Conservation (phyloP, 139 green algal species). For the Eudorina sp. region DNA sequence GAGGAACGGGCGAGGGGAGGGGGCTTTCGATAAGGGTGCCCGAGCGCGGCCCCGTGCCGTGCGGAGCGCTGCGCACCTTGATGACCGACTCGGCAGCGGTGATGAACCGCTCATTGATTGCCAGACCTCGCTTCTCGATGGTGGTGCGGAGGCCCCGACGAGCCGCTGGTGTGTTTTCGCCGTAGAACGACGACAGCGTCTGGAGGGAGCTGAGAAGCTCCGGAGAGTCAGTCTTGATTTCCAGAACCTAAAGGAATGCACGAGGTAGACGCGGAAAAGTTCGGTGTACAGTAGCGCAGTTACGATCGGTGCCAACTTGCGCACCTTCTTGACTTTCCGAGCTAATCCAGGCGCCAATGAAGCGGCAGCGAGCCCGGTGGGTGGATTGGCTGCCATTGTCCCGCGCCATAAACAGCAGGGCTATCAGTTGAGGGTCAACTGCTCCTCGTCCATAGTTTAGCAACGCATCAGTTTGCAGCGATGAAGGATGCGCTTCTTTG, state of each 20-base stretch:
- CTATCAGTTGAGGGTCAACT: too few species aligned
- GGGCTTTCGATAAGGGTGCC: too few species aligned
- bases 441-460: too few species aligned
- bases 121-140: conserved; percentile 84
- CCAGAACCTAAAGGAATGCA: conserved; percentile 80
- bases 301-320: background rate
- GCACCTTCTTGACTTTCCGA: conserved; percentile 90
- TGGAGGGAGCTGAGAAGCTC: conserved; percentile 84
- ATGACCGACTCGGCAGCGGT: conserved; percentile 77
- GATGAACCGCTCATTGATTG: conserved; percentile 87
- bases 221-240: conserved; percentile 87
- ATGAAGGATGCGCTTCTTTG: too few species aligned
- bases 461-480: too few species aligned
- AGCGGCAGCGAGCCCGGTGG: background rate
- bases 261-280: background rate
- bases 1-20: background rate
- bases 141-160: conserved; percentile 70
- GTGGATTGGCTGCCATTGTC: conserved; percentile 20
- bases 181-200: conserved; percentile 85
- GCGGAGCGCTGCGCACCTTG: conserved; percentile 62
- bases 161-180: conserved; percentile 75
- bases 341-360: conserved; percentile 80
- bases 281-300: background rate
- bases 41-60: too few species aligned
- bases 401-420: background rate